These are phyloP conservation scores for Terana coerulea DNA, from an alignment of 768 basidiomycete genomes.

Conservation along the genomic window DNA sequence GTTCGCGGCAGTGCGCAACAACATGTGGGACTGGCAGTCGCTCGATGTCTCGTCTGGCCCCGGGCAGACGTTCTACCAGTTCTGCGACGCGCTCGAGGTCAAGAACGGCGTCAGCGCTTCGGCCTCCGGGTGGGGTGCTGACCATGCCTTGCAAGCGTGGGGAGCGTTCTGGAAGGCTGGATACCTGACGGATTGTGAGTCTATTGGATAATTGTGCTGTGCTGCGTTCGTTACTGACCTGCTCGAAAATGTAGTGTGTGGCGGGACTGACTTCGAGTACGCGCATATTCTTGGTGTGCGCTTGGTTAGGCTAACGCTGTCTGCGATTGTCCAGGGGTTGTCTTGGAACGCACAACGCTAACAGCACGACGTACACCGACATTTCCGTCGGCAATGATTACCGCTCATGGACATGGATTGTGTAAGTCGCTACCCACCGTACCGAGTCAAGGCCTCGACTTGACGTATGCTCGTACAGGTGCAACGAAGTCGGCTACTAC, in stretches of 20 bases:
- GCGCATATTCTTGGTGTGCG: constrained; percentile 18
- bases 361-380: constrained; percentile 46
- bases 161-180: constrained; percentile 45
- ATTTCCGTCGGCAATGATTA: constrained; percentile 48
- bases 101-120: constrained; percentile 46
- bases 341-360: constrained; percentile 39
- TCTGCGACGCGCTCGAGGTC: constrained; percentile 62
- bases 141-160: constrained; percentile 54
- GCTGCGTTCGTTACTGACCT: neutral
- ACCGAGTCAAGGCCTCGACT: constrained; percentile 28
- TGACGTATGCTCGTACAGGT: constrained; percentile 31
- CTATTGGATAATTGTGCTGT: constrained; percentile 19
- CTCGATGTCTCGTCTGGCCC: constrained; percentile 46
- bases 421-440: constrained; percentile 35
- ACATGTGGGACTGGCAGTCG: constrained; percentile 62
- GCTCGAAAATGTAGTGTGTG: neutral
- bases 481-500: constrained; percentile 62
- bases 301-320: neutral
- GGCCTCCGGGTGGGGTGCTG: constrained; percentile 51
- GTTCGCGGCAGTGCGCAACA: constrained; percentile 26
- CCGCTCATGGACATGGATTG: constrained; percentile 73
- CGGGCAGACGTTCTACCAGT: constrained; percentile 43
- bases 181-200: constrained; percentile 35
- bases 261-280: constrained; percentile 34
- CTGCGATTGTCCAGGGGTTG: constrained; percentile 24